A percentile compares a stretch with the other conserved stretches of the same genome.
Evolutionary conservation across 805 yeast genomes (phyloP).

Genomic region (Kluyveromyces siamensis): DNA sequence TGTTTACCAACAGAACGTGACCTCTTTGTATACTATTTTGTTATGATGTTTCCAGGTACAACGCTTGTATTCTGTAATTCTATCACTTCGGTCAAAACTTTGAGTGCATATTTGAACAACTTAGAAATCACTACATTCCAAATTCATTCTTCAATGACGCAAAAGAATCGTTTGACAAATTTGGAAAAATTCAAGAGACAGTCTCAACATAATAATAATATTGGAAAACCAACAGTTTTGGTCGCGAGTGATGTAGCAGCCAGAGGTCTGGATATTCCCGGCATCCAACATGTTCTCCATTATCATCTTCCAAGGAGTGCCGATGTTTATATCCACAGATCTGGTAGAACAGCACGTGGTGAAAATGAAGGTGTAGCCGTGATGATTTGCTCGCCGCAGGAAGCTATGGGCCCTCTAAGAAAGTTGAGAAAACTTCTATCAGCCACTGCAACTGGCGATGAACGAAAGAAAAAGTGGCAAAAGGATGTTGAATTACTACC

Average conservation of each 20-base stretch:
- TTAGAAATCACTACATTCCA: constrained; percentile 62
- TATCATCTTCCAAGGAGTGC: constrained; percentile 93
- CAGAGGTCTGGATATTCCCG: constrained; percentile 89
- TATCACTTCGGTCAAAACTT: constrained; percentile 87
- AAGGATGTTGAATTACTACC: constrained; percentile 62
- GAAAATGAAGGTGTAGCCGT: constrained; percentile 90
- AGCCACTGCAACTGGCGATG: constrained; percentile 15
- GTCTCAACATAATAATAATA: constrained; percentile 29
- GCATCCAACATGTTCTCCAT: constrained; percentile 88
- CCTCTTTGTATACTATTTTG: constrained; percentile 77
- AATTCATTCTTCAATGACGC: constrained; percentile 90
- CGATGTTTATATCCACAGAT: constrained; percentile 88
- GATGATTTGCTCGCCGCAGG: constrained; percentile 87
- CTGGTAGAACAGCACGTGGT: constrained; percentile 98
- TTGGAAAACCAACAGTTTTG: constrained; percentile 52
- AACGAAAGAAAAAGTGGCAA: constrained; percentile 35
- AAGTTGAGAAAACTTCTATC: constrained; percentile 57
- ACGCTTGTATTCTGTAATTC: constrained; percentile 89
- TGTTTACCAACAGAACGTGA: constrained; percentile 90
- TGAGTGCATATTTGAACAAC: constrained; percentile 65
- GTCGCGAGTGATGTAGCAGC: constrained; percentile 98
- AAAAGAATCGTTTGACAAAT: constrained; percentile 80
- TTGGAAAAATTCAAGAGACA: constrained; percentile 69
- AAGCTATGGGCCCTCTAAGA: constrained; percentile 78
- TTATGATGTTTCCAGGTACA: constrained; percentile 78